Conservation (phyloP, 257 asterid species). For the Solanum chiquidenum region DNA sequence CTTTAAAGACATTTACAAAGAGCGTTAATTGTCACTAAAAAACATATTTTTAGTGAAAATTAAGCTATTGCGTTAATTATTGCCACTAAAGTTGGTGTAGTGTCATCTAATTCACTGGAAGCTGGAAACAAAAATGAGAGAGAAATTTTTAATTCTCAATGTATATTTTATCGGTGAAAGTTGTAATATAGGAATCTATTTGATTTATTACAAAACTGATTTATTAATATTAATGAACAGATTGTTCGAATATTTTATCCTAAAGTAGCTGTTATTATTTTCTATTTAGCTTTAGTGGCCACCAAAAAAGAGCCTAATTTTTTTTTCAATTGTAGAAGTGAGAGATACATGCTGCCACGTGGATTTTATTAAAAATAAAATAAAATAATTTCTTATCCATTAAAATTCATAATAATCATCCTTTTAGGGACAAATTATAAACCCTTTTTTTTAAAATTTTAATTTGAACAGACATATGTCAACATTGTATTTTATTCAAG, state of each 20-base stretch:
- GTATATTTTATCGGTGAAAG: neutral
- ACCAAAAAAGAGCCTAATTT: no score
- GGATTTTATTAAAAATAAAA: no score
- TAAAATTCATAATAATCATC: no score
- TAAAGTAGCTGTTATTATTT: neutral
- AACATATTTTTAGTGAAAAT: accelerated
- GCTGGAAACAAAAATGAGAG: neutral
- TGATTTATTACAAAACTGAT: neutral
- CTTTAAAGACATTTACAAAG: neutral
- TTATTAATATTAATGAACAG: neutral
- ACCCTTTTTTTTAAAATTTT: no score
- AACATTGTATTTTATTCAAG: no score
- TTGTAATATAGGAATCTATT: neutral
- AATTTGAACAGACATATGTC: no score
- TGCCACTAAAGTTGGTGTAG: neutral
- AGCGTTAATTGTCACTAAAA: accelerated
- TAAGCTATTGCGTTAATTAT: no score
- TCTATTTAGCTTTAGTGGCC: no score
- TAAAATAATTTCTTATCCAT: no score
- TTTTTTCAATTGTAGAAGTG: no score
- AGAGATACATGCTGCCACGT: no score
- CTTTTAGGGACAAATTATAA: no score
- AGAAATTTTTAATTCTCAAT: neutral
- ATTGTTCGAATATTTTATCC: neutral
- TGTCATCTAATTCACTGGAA: neutral